Conservation (phyloP, 1,284 basidiomycete genomes). For the Testicularia cyperi region DNA sequence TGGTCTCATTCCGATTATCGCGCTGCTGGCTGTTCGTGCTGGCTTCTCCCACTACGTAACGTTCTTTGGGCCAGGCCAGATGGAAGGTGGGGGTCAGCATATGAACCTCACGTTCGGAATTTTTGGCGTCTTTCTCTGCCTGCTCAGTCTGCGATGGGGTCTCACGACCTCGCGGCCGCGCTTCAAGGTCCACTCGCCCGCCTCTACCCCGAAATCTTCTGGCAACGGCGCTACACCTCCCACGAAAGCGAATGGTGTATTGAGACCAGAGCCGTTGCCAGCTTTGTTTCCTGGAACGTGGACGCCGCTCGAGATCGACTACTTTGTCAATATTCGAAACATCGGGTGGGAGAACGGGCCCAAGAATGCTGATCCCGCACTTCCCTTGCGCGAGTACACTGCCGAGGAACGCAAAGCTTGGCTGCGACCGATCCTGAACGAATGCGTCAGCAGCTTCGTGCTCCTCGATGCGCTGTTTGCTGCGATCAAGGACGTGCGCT, state of each 20-base stretch:
- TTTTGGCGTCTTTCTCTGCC: conserved; percentile 1
- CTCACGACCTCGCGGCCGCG: conserved; percentile 2
- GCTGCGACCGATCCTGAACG: conserved; percentile 1
- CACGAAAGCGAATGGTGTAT: neutral
- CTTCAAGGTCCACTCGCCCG: conserved; percentile 4
- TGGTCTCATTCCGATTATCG: conserved; percentile 13
- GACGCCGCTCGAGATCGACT: conserved; percentile 24
- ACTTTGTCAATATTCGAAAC: conserved; percentile 23
- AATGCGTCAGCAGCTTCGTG: conserved; percentile 1
- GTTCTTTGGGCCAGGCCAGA: conserved; percentile 7
- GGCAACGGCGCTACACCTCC: neutral
- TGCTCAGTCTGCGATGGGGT: conserved; percentile 11
- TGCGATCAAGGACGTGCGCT: conserved; percentile 14
- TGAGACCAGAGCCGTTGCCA: conserved; percentile 4
- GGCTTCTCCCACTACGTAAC: conserved; percentile 13
- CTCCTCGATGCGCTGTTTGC: conserved; percentile 12
- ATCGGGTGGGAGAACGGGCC: conserved; percentile 37
- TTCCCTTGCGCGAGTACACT: conserved; percentile 7
- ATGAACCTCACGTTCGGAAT: conserved; percentile 14
- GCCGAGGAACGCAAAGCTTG: conserved; percentile 3
- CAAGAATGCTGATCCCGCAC: conserved; percentile 8
- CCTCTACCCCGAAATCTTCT: too few relatives aligned
- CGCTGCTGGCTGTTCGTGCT: conserved; percentile 7
- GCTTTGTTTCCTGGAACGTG: conserved; percentile 22
- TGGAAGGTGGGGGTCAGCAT: conserved; percentile 15